Conservation (phyloP, 768 basidiomycete genomes). For the Holtermanniella nyarrowii region DNA sequence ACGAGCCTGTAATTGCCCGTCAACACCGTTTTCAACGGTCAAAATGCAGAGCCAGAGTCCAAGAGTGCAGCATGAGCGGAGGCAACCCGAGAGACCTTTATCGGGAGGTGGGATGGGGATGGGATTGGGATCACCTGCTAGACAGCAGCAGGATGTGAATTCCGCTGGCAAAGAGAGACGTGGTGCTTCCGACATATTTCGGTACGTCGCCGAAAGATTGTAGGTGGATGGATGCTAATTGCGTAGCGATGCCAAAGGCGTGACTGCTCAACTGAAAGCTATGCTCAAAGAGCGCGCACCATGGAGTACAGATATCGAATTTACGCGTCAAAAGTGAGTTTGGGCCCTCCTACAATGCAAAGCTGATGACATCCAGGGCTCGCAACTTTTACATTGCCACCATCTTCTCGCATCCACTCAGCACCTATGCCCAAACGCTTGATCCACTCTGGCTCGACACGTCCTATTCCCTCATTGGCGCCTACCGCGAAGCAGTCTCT, state of each 20-base stretch:
- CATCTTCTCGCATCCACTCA: slow-evolving; percentile 25
- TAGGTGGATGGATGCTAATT: not conserved
- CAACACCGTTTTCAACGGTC: no score
- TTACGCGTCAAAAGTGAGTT: slow-evolving; percentile 71
- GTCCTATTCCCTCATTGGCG: slow-evolving; percentile 29
- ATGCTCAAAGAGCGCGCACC: slow-evolving; percentile 58
- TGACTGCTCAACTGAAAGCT: slow-evolving; percentile 62
- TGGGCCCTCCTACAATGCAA: slow-evolving; percentile 1
- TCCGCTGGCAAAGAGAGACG: not conserved
- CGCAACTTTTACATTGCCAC: slow-evolving; percentile 22
- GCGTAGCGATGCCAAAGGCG: slow-evolving; percentile 64
- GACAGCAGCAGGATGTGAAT: not conserved
- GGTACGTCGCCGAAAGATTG: not conserved
- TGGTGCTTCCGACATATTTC: slow-evolving; percentile 2
- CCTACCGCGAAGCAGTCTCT: slow-evolving; percentile 25
- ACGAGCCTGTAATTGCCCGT: no score
- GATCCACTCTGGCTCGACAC: slow-evolving; percentile 37
- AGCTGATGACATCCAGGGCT: slow-evolving; percentile 3
- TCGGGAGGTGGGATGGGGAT: no score
- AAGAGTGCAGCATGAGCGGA: no score
- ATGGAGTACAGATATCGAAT: slow-evolving; percentile 77
- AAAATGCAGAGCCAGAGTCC: no score
- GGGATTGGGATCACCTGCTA: no score
- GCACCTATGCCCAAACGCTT: slow-evolving; percentile 28
- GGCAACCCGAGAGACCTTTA: no score